These are phyloP conservation scores for Ascobolus immersus DNA, from an alignment of 495 filamentous ascomycete species.

Conservation along the genomic window DNA sequence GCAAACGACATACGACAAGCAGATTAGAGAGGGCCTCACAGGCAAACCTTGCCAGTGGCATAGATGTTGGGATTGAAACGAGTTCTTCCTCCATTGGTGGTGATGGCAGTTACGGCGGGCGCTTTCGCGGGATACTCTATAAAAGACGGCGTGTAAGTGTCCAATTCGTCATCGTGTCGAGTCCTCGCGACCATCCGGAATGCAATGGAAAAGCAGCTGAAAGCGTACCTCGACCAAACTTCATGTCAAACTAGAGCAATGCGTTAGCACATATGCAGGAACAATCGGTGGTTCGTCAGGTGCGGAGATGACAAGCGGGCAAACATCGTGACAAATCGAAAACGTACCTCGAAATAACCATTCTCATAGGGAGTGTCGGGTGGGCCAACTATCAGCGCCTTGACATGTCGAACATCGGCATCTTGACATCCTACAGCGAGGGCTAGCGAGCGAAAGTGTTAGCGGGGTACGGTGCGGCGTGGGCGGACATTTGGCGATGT, in stretches of 20 bases:
- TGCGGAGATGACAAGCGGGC: too few species aligned
- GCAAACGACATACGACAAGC: neutral
- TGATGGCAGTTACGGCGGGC: slow-evolving; percentile 46
- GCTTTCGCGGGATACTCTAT: slow-evolving; percentile 72
- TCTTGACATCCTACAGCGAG: slow-evolving; percentile 69
- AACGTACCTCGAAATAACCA: slow-evolving; percentile 72
- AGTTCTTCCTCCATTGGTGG: slow-evolving; percentile 64
- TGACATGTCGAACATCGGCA: slow-evolving; percentile 65
- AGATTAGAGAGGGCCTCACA: slow-evolving; percentile 27
- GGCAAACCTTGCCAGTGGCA: slow-evolving; percentile 64
- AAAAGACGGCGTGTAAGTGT: slow-evolving; percentile 4
- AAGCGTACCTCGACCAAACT: slow-evolving; percentile 38
- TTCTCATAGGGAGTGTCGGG: slow-evolving; percentile 92
- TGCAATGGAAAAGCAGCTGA: slow-evolving; percentile 13
- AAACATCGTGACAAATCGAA: too few species aligned
- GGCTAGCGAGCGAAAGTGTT: slow-evolving; percentile 23
- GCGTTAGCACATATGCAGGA: slow-evolving; percentile 12
- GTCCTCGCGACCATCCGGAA: too few species aligned
- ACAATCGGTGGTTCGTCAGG: too few species aligned
- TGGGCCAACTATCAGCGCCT: slow-evolving; percentile 72
- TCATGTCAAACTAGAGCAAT: slow-evolving; percentile 31
- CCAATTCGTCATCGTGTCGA: neutral
- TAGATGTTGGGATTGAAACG: slow-evolving; percentile 98
- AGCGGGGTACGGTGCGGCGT: too few species aligned
- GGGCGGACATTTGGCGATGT: slow-evolving; percentile 2